phyloP scores from a whole-genome alignment of 495 filamentous ascomycete species.

The Penicillium antarcticum region DNA sequence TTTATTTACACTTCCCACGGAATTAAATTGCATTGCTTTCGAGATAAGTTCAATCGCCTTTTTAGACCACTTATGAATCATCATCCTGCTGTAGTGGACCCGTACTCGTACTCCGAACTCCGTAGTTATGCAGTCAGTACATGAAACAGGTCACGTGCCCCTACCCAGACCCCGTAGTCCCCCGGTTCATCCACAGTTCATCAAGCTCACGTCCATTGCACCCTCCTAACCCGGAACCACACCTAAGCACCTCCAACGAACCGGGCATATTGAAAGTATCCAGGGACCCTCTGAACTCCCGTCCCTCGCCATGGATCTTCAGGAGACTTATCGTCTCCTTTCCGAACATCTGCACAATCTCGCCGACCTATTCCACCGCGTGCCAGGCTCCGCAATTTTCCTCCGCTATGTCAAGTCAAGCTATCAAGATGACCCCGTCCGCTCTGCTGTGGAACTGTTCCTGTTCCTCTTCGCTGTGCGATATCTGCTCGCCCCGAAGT shows the following conservation, averaged over 20 bases:
- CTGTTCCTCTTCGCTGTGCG: conserved; percentile 94
- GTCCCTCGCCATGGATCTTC: conserved; percentile 65
- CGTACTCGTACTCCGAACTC: no score
- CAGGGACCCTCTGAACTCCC: no score
- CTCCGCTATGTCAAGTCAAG: conserved; percentile 93
- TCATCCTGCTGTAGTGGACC: no score
- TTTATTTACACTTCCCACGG: conserved; percentile 20
- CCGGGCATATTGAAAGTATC: no score
- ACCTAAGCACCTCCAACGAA: no score
- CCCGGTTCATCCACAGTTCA: conserved; percentile 1
- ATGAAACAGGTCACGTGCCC: not conserved
- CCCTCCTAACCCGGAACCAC: no score
- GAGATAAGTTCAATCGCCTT: not conserved
- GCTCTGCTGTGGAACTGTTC: conserved; percentile 89
- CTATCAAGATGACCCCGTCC: conserved; percentile 95
- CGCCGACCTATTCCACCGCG: conserved; percentile 71
- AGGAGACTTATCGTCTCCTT: conserved; percentile 72
- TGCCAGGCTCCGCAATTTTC: conserved; percentile 91
- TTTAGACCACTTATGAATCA: no score
- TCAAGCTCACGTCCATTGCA: not conserved
- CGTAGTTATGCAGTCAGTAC: no score
- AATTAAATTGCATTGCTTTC: conserved; percentile 35
- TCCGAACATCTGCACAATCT: conserved; percentile 63
- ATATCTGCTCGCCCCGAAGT: conserved; percentile 86
- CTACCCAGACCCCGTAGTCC: not conserved